Percentiles rank a stretch among this genome's conserved stretches.
Evolutionary conservation across 108 stramenopile species (phyloP).

Genomic region (Tribonema minus): DNA sequence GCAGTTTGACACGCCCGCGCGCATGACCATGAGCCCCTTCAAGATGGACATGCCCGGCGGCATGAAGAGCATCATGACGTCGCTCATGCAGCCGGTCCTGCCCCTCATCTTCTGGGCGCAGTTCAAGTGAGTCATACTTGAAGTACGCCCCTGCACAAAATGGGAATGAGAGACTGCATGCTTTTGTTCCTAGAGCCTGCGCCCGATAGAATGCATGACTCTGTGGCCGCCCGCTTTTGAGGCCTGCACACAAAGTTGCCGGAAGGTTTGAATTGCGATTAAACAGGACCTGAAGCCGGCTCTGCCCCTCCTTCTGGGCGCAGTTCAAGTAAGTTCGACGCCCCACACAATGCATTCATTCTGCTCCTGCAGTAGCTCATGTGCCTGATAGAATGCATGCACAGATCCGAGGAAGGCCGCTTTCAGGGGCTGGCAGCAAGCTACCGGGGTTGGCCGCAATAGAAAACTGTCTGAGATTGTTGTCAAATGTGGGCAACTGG

Average conservation of each 20-base stretch:
- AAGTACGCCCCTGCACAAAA: not conserved
- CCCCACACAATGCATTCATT: too few relatives aligned
- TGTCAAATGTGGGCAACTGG: too few relatives aligned
- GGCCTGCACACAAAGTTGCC: not conserved
- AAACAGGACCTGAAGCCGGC: not conserved
- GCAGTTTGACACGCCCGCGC: constrained; percentile 43
- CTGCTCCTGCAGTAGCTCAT: too few relatives aligned
- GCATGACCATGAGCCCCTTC: constrained; percentile 10
- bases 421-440: too few relatives aligned
- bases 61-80: constrained; percentile 67
- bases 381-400: too few relatives aligned
- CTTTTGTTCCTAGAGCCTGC: not conserved
- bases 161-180: not conserved
- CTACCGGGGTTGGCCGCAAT: too few relatives aligned
- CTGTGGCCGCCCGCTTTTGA: not conserved
- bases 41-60: constrained; percentile 16
- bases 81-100: constrained; percentile 68
- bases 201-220: not conserved
- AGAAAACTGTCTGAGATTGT: too few relatives aligned
- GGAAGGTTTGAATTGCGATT: not conserved
- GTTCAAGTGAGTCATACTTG: constrained; percentile 57
- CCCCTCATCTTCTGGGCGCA: constrained; percentile 70
- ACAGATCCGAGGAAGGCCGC: too few relatives aligned
- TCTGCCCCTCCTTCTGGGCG: too few relatives aligned
- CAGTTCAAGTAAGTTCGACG: too few relatives aligned